These are phyloP conservation scores for Stereum hirsutum DNA, from an alignment of 1,284 basidiomycete species.

Conservation along the genomic window DNA sequence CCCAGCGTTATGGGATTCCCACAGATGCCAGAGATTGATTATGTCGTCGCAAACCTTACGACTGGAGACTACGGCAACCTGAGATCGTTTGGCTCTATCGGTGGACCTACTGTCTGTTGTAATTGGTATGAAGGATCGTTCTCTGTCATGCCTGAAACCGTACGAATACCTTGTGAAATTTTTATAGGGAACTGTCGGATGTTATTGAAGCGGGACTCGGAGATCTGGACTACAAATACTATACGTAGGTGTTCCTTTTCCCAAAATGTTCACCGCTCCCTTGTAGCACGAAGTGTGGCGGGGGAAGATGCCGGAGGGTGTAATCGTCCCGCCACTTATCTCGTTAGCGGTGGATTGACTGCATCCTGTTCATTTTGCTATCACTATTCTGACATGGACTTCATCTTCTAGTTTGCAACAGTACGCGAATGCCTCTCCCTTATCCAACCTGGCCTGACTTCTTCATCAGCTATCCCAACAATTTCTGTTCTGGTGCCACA, in stretches of 20 bases:
- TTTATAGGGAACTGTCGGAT: slow-evolving; percentile 1
- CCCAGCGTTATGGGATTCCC: neutral
- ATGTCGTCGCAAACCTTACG: neutral
- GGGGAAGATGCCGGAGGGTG: no score
- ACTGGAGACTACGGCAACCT: neutral
- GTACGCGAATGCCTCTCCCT: no score
- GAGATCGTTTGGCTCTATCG: neutral
- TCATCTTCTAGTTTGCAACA: no score
- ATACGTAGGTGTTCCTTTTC: neutral
- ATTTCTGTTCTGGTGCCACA: neutral
- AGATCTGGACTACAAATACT: neutral
- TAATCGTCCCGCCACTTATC: no score
- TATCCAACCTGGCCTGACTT: neutral
- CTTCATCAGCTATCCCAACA: neutral
- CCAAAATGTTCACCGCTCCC: no score
- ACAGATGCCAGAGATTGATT: neutral
- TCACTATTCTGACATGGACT: no score
- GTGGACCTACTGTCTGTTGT: slow-evolving; percentile 1
- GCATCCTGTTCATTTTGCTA: no score
- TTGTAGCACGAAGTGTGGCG: no score
- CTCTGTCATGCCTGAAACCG: neutral
- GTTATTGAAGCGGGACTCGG: slow-evolving; percentile 1
- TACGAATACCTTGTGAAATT: no score
- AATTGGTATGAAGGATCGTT: slow-evolving; percentile 10
- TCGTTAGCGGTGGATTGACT: no score